phyloP scores from a whole-genome alignment of 306 rosid genomes.

The Medicago ruthenica region DNA sequence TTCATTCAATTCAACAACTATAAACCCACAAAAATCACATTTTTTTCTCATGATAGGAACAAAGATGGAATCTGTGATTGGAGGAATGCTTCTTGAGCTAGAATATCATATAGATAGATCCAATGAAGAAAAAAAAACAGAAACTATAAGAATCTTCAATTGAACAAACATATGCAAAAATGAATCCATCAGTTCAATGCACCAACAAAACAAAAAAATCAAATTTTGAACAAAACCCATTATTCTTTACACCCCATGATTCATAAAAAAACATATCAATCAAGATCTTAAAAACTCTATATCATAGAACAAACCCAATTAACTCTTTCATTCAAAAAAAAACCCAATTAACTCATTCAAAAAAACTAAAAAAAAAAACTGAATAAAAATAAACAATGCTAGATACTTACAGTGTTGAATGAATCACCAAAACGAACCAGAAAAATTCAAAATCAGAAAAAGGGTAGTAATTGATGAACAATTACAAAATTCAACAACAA shows the following conservation, averaged over 20 bases:
- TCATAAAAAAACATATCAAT: constrained; percentile 30
- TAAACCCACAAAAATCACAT: constrained; percentile 34
- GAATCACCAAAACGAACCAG: constrained; percentile 51
- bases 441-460: constrained; percentile 18
- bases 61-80: constrained; percentile 22
- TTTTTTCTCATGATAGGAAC: constrained; percentile 11
- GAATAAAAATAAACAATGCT: constrained; percentile 5
- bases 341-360: constrained; percentile 20
- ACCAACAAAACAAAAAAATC: constrained; percentile 31
- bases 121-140: constrained; percentile 40
- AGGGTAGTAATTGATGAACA: constrained; percentile 54
- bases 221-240: constrained; percentile 43
- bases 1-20: constrained; percentile 50
- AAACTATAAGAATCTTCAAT: constrained; percentile 40
- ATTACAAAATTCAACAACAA: constrained; percentile 42
- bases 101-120: constrained; percentile 30
- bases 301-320: constrained; percentile 2
- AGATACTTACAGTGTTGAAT: constrained; percentile 63
- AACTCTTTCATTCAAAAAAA: not conserved
- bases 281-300: constrained; percentile 43
- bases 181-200: constrained; percentile 44
- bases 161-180: constrained; percentile 38
- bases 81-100: constrained; percentile 18
- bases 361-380: not conserved
- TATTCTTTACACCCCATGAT: constrained; percentile 24